Evolutionary conservation across 345 rosid species (phyloP), one percentile per base, ranked within the genome.

Genomic region (Arabis hirsuta): DNA sequence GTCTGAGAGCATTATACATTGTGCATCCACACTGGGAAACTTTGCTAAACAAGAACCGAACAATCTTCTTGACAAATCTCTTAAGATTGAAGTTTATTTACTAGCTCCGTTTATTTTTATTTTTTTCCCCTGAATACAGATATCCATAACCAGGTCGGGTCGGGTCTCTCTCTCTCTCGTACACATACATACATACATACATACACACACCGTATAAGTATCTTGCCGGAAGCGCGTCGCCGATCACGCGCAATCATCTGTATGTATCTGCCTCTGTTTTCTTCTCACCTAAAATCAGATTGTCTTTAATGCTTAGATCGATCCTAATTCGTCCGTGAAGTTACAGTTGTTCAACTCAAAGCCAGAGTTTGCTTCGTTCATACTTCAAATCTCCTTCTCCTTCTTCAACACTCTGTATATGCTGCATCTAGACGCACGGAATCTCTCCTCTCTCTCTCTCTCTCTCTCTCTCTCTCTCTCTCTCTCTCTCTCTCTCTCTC

Each of bases 231-330:
- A 59, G 68, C 78, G 78, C 68, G 73, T 74, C n/a, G 67, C 19
- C 41, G 78, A 51, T 57, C 67, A 66, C 73, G 78, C 78, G 62
- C 73, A 51, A 9, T 43, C 78, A 50, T 58, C 72, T 32, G 76
- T 14, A 26, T 32, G 76, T 34, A 13, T 55, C 76, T 22, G 31
- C 45, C 56, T 26, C 53, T 12, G 11, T 44, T 8, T 22, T 10
- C 10, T 6, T 22, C 32, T 44, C 36, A 45, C 42, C 54, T 45
- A 62, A 45, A 47, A 54, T 44, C 38, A 8, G 34, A 31, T 65
- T 2, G 47, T 12, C 38, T 20, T 36, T 38, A 47, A 67, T 74
- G 68, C 31, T 7, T 2, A n/a, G 26, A 50, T 66, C 54, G 31
- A 26, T 66, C 39, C 63, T 67, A 27, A 67, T 43, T 44, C 7